Percentiles rank a stretch among this genome's conserved stretches.
phyloP scores from a whole-genome alignment of 2,329 filamentous ascomycete species.

The Tolypocladium sp. region DNA sequence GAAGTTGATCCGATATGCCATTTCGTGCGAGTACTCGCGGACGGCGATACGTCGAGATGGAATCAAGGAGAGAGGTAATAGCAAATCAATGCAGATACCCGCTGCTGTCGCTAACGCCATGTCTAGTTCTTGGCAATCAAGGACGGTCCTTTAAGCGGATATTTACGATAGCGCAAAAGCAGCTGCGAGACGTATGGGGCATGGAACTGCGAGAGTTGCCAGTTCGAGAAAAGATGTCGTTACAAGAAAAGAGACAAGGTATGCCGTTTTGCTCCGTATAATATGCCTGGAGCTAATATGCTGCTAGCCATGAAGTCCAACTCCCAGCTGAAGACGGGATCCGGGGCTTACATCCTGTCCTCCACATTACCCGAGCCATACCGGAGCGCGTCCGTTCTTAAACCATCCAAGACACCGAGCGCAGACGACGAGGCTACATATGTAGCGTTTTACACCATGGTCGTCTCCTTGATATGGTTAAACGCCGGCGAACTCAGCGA shows the following conservation, averaged over 20 bases:
- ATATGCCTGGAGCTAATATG: slow-evolving; percentile 4
- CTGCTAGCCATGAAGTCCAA: slow-evolving; percentile 31
- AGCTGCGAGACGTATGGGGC: slow-evolving; percentile 68
- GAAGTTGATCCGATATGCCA: slow-evolving; percentile 58
- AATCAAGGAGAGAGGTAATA: slow-evolving; percentile 52
- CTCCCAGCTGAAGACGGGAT: slow-evolving; percentile 43
- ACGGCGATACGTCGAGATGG: slow-evolving; percentile 51
- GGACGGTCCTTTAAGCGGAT: slow-evolving; percentile 65
- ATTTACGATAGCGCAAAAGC: slow-evolving; percentile 66
- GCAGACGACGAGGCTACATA: slow-evolving; percentile 68
- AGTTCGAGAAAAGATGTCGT: slow-evolving; percentile 66
- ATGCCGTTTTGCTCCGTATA: slow-evolving; percentile 3
- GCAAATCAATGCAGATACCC: rapidly evolving
- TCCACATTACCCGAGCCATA: slow-evolving; percentile 62
- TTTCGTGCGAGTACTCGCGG: slow-evolving; percentile 57
- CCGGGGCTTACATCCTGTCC: slow-evolving; percentile 68
- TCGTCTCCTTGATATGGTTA: slow-evolving; percentile 70
- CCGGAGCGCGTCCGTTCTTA: slow-evolving; percentile 56
- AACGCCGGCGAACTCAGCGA: slow-evolving; percentile 67
- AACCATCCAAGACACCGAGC: slow-evolving; percentile 58
- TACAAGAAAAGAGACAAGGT: slow-evolving; percentile 71
- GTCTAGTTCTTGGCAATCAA: slow-evolving; percentile 61
- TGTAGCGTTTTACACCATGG: slow-evolving; percentile 67
- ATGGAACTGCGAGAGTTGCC: slow-evolving; percentile 88
- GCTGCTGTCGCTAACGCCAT: slow-evolving; percentile 3